These are phyloP conservation scores for Diplodia sapinea DNA, from an alignment of 2,329 filamentous ascomycete genomes.

Conservation along the genomic window DNA sequence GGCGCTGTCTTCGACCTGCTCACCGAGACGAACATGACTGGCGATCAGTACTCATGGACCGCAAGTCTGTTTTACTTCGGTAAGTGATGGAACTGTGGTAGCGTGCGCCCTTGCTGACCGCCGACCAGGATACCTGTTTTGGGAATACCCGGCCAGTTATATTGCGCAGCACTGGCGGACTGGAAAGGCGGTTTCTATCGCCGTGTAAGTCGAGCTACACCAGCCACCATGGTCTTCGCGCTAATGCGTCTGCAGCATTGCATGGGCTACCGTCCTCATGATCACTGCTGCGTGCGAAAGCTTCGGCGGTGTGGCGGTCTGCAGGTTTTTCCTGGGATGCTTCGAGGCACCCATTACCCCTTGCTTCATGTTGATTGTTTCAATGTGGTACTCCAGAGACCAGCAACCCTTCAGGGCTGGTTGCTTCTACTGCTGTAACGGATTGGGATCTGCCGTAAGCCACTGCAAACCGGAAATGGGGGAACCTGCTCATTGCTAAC, in stretches of 20 bases:
- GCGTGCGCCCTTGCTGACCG: constrained; percentile 38
- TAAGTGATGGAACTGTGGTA: constrained; percentile 37
- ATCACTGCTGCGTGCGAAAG: constrained; percentile 36
- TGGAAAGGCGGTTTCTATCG: constrained; percentile 41
- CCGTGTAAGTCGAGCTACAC: background rate
- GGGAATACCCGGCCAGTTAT: constrained; percentile 37
- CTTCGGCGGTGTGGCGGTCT: constrained; percentile 36
- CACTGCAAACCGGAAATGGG: too few species aligned
- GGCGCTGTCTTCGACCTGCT: constrained; percentile 63
- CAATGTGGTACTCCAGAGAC: constrained; percentile 33
- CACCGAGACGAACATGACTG: constrained; percentile 54
- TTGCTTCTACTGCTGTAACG: constrained; percentile 39
- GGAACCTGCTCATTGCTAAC: background rate
- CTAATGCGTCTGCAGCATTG: constrained; percentile 28
- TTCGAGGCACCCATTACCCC: constrained; percentile 38
- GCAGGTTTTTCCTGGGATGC: constrained; percentile 37
- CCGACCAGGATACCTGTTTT: constrained; percentile 34
- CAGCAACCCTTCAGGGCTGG: constrained; percentile 37
- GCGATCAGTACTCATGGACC: constrained; percentile 60
- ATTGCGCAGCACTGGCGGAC: constrained; percentile 44
- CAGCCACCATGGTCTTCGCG: background rate
- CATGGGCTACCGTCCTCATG: constrained; percentile 37
- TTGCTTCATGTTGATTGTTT: constrained; percentile 37
- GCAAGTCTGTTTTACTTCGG: constrained; percentile 63
- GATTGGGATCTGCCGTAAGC: constrained; percentile 33